Conservation (phyloP, 768 basidiomycete genomes). For the Cystoderma amianthinum region DNA sequence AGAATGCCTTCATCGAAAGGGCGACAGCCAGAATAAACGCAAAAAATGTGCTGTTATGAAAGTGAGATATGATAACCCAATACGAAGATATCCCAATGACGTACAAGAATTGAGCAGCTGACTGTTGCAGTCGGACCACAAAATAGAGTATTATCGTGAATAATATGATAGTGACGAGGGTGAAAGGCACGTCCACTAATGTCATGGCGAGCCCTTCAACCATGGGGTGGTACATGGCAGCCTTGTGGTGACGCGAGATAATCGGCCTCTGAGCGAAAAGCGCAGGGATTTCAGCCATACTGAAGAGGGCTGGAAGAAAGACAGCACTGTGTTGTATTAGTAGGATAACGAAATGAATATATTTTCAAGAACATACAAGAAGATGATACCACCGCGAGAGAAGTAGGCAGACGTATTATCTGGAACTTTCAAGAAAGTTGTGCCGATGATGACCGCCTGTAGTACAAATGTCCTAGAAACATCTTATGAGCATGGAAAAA, state of each 20-base stretch:
- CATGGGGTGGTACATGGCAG: constrained; percentile 40
- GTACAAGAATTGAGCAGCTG: constrained; percentile 61
- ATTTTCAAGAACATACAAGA: constrained; percentile 40
- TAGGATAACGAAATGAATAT: not conserved
- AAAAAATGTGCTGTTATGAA: constrained; percentile 41
- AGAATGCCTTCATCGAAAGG: constrained; percentile 69
- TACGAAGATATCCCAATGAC: constrained; percentile 12
- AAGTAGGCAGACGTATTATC: constrained; percentile 53
- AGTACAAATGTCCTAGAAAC: constrained; percentile 21
- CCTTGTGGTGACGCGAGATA: constrained; percentile 45
- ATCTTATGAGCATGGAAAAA: too few relatives aligned
- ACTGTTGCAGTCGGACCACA: constrained; percentile 46
- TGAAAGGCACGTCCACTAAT: constrained; percentile 56
- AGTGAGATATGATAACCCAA: constrained; percentile 1
- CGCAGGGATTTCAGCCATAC: constrained; percentile 62
- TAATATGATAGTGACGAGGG: constrained; percentile 32
- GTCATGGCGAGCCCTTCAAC: constrained; percentile 44
- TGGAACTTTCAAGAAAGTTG: constrained; percentile 50
- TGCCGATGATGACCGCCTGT: constrained; percentile 41
- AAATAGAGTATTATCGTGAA: constrained; percentile 56
- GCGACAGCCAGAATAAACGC: constrained; percentile 52
- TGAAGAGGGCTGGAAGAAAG: constrained; percentile 51
- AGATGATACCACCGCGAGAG: constrained; percentile 66
- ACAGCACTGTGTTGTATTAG: too few relatives aligned
- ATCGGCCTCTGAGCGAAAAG: constrained; percentile 59